Evolutionary conservation across 768 basidiomycete genomes (phyloP).

Genomic region (Auriscalpium orientale): DNA sequence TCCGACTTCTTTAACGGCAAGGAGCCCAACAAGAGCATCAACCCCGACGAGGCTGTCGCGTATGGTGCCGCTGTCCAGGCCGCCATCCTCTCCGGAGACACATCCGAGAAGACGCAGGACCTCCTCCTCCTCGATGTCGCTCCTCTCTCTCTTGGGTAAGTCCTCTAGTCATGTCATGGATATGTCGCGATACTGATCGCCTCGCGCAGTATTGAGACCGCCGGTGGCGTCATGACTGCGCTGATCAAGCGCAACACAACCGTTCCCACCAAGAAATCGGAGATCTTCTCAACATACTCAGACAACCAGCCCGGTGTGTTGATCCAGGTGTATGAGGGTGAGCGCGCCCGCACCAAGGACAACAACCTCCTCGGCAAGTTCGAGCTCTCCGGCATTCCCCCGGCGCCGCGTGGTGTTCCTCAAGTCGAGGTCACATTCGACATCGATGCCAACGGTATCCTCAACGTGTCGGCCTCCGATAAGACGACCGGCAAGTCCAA

Average conservation of each 20-base stretch:
- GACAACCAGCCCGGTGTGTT: slow-evolving; percentile 99
- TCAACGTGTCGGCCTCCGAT: slow-evolving; percentile 92
- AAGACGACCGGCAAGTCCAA: slow-evolving; percentile 97
- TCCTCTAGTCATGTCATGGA: slow-evolving; percentile 6
- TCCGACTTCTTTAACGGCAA: slow-evolving; percentile 99
- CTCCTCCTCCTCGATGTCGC: slow-evolving; percentile 92
- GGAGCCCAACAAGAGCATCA: slow-evolving; percentile 98
- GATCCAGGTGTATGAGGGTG: slow-evolving; percentile 97
- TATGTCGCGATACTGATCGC: slow-evolving; percentile 18
- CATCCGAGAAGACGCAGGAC: slow-evolving; percentile 96
- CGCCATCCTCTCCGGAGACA: slow-evolving; percentile 95
- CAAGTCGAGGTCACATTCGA: slow-evolving; percentile 98
- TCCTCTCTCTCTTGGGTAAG: slow-evolving; percentile 64
- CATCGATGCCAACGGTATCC: slow-evolving; percentile 93
- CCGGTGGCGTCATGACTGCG: slow-evolving; percentile 98
- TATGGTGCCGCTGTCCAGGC: slow-evolving; percentile 99
- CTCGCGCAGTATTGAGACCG: slow-evolving; percentile 77
- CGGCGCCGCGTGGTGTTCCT: slow-evolving; percentile 95
- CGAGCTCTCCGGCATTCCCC: slow-evolving; percentile 93
- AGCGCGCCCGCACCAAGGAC: slow-evolving; percentile 97
- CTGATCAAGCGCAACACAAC: slow-evolving; percentile 99
- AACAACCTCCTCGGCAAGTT: slow-evolving; percentile 99
- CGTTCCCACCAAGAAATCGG: slow-evolving; percentile 97
- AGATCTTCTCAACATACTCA: slow-evolving; percentile 97
- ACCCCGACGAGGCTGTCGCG: slow-evolving; percentile 98